Evolutionary conservation across 768 basidiomycete genomes (phyloP), one percentile per base, ranked within the genome.

Genomic region (Mycena albidolilacea): DNA sequence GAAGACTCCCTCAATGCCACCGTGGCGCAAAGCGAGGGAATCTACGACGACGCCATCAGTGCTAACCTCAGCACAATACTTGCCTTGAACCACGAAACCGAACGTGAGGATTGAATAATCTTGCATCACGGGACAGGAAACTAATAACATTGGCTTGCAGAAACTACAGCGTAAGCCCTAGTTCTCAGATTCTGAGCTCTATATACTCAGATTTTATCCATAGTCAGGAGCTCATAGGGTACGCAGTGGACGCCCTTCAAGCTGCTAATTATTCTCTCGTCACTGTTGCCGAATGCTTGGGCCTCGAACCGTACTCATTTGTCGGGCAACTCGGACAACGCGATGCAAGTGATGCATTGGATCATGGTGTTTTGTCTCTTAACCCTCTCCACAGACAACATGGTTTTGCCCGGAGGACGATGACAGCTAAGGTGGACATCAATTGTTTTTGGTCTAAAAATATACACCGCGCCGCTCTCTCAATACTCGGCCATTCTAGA

Each of bases 1-100:
- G 79, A 77, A 14, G 86, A 86, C 67, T 85, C 85, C 7, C 54
- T 80, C 10, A 86, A 84, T 17, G 80, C 83, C 3, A 80, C 84
- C 12, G 73, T 77, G 7, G 77, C 79, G 6, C 69, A 84, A 69
- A 85, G 83, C 61, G 72, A 84, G 67, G 68, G 58, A n/a, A 44
- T 65, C 2, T 86, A 86, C 60, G 80, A 81, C 54, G 78, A 83
- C 39, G 70, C 67, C 1, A 41, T 73, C 8, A 81, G 81, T 71
- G 6, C 69, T 64, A 84, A 82, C 7, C 77, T 69, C 63, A 85
- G 79, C 38, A 81, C 85, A 1, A 0, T 70, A 44, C 75, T 88
- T 23, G 77, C 85, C 0, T 78, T 88, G 48, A 87, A 85, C 46
- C 73, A 74, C 41, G 73, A 74, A 41, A 74, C 73, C 11, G 38